A percentile compares a stretch with the other conserved stretches of the same genome.
Evolutionary conservation across 495 filamentous ascomycete species (phyloP).

Genomic region (Tricharina praecox): DNA sequence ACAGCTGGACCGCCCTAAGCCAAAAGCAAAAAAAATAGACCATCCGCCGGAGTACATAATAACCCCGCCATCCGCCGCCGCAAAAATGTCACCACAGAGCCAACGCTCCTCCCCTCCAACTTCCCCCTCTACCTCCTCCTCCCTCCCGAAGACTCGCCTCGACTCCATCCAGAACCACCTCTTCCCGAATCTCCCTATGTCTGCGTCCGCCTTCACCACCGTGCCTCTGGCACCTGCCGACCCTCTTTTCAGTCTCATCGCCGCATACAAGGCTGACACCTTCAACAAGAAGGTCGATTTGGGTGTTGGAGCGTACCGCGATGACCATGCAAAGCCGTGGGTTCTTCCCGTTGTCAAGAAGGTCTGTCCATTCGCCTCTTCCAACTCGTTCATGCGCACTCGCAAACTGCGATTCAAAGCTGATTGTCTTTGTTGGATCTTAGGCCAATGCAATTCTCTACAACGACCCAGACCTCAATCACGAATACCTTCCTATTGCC

Average conservation of each 20-base stretch:
- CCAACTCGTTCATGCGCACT: neutral
- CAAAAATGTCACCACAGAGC: neutral
- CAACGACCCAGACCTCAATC: slow-evolving; percentile 77
- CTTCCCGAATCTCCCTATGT: neutral
- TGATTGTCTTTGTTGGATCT: slow-evolving; percentile 1
- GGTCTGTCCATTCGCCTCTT: slow-evolving; percentile 34
- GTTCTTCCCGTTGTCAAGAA: slow-evolving; percentile 89
- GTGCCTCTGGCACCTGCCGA: slow-evolving; percentile 90
- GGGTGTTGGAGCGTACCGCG: slow-evolving; percentile 91
- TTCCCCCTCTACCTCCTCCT: neutral
- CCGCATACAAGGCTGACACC: slow-evolving; percentile 68
- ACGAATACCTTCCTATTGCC: slow-evolving; percentile 96
- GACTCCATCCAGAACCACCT: slow-evolving; percentile 1
- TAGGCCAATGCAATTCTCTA: slow-evolving; percentile 80
- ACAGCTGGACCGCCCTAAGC: too few relatives aligned
- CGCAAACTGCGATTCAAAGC: neutral
- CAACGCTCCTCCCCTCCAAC: neutral
- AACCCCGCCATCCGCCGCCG: neutral
- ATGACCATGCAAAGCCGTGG: slow-evolving; percentile 96
- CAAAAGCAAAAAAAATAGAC: neutral
- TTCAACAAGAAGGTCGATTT: slow-evolving; percentile 84
- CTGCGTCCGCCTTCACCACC: slow-evolving; percentile 55
- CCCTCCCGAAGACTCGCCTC: neutral
- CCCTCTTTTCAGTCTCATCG: slow-evolving; percentile 84
- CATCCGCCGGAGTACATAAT: neutral